Base-by-base conservation (phyloP, 73 alveolate species). In the Paramecium pentaurelia region DNA sequence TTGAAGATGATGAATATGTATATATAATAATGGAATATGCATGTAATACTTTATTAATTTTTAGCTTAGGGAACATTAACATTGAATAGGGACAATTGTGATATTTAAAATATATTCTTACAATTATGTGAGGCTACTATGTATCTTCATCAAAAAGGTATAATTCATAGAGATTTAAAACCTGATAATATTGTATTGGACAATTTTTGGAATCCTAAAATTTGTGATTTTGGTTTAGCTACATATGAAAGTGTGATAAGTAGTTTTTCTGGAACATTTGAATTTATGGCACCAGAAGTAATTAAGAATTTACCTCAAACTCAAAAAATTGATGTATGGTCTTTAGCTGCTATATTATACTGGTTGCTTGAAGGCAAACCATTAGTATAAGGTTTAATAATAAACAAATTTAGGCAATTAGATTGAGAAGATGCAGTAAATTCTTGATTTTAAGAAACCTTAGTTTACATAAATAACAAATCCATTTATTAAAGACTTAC, bases 161-260 rank as follows among this genome's bases (percentile, higher is more conserved):
- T 92, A 6, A 27, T 92, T 75, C 95, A 92, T 38, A 44, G 97
- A 86, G 97, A 94, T 86, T 60, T 94, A 75, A 94, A 94, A 91
- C 97, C 97, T 54, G 96, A 93, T 42, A 94, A 94, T 93, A 86
- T 94, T 45, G 60, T 94, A 93, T 83, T 93, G 8, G 92, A 92
- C 58, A 8, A 38, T 11, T 30, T 89, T 18, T 18, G 77, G 37
- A 54, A 93, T 59, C 44, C 92, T 8, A 92, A 92, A 92, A 34
- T 92, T 3, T 92, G 95, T 64, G 95, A 92, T 86, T 92, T 92
- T 44, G 95, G 95, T 1, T 87, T 92, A 16, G 90, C 95, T 20
- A 27, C 91, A 6, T 47, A 80, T 25, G 32, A 45, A 80, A 64
- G 30, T 25, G 58, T 80, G 4, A 80, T 80, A 25, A 80, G 91